phyloP scores from a whole-genome alignment of 2,329 filamentous ascomycete species.

The Curvularia hawaiiensis region DNA sequence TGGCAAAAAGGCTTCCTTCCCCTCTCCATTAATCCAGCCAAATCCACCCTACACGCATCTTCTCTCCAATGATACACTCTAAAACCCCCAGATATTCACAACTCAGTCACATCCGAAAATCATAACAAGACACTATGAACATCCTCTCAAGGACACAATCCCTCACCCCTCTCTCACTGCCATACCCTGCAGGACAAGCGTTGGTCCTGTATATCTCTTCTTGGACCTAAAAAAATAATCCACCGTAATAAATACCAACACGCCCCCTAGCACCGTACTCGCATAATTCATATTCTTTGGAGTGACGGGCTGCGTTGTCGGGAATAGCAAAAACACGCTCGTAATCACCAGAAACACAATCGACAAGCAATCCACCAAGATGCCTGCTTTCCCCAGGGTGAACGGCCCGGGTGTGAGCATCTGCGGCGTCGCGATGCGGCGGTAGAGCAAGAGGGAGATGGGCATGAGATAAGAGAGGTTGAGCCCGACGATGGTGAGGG shows the following conservation, averaged over 20 bases:
- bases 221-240: neutral
- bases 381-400: conserved; percentile 19
- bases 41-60: too few species aligned
- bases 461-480: conserved; percentile 28
- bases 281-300: conserved; percentile 28
- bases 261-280: conserved; percentile 8
- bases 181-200: conserved; percentile 1
- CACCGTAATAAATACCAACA: conserved; percentile 1
- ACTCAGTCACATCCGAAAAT: neutral
- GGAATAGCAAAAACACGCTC: conserved; percentile 31
- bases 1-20: too few species aligned
- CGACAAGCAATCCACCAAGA: conserved; percentile 19
- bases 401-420: conserved; percentile 13
- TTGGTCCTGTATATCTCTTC: neutral
- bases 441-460: conserved; percentile 19
- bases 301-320: conserved; percentile 22
- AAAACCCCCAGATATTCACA: too few species aligned
- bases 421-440: conserved; percentile 13
- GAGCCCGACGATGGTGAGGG: conserved; percentile 23
- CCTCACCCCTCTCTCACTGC: neutral
- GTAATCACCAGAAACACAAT: conserved; percentile 22
- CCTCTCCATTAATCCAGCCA: too few species aligned
- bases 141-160: neutral
- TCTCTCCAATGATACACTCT: too few species aligned
- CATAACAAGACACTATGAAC: neutral